Percentiles rank a stretch among this genome's conserved stretches.
Conservation (phyloP, 2,329 filamentous ascomycete genomes). For the Helicocarpus griseus region DNA sequence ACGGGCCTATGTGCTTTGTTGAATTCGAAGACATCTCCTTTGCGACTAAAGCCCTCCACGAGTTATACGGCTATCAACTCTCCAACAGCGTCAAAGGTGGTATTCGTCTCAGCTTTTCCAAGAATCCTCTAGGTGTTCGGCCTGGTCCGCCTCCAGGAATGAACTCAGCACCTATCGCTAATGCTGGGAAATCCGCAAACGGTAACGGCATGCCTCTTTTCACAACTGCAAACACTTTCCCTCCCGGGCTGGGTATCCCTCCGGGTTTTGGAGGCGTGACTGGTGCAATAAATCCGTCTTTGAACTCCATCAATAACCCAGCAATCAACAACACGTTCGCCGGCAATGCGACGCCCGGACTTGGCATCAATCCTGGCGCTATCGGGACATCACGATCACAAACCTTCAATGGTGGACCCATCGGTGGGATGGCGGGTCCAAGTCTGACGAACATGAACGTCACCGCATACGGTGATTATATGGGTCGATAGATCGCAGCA, state of each 20-base stretch:
- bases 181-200: slow-evolving; percentile 37
- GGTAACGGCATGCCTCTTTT: slow-evolving; percentile 50
- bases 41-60: slow-evolving; percentile 81
- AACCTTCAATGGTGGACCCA: background rate
- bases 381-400: background rate
- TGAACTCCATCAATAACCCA: slow-evolving; percentile 19
- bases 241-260: slow-evolving; percentile 68
- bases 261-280: slow-evolving; percentile 50
- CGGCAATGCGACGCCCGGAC: slow-evolving; percentile 29
- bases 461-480: slow-evolving; percentile 35
- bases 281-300: slow-evolving; percentile 20
- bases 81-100: slow-evolving; percentile 92
- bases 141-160: slow-evolving; percentile 56
- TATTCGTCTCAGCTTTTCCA: slow-evolving; percentile 91
- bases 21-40: slow-evolving; percentile 92
- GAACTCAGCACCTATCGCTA: slow-evolving; percentile 34
- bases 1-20: slow-evolving; percentile 97
- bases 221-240: slow-evolving; percentile 62
- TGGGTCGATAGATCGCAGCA: slow-evolving; percentile 31
- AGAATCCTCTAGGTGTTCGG: slow-evolving; percentile 89
- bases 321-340: slow-evolving; percentile 25
- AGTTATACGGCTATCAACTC: slow-evolving; percentile 76
- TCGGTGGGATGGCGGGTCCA: slow-evolving; percentile 5
- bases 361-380: slow-evolving; percentile 19
- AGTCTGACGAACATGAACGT: slow-evolving; percentile 11